Conservation (phyloP, 345 rosid genomes). For the Eucalyptus shirleyi region DNA sequence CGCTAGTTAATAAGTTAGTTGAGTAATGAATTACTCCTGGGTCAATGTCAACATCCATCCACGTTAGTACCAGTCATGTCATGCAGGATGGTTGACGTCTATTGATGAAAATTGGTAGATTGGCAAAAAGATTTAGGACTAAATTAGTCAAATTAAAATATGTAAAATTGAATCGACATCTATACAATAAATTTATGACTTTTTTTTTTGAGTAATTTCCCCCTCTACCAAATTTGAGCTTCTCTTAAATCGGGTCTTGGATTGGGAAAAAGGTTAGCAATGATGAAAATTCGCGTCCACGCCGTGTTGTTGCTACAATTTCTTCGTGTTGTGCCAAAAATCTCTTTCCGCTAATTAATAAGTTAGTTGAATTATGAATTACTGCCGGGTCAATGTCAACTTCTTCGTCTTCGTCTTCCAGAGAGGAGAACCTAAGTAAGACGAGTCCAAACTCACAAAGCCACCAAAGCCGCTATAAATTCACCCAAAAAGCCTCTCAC, state of each 20-base stretch:
- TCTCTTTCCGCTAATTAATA: neutral
- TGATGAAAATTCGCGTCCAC: neutral
- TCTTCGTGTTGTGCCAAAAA: neutral
- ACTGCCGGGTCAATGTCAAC: neutral
- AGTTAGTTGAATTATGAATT: neutral
- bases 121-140: neutral
- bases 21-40: neutral
- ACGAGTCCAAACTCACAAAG: neutral
- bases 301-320: neutral
- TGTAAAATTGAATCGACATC: neutral
- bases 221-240: neutral
- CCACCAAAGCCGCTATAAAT: neutral
- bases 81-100: fast-evolving
- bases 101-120: no score
- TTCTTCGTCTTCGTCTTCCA: neutral
- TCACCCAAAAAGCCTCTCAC: neutral
- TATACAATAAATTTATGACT: neutral
- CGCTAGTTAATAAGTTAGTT: neutral
- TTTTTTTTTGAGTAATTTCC: neutral
- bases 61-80: fast-evolving
- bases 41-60: no score
- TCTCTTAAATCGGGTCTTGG: neutral
- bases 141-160: neutral
- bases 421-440: neutral
- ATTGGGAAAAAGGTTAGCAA: no score